phyloP scores from a whole-genome alignment of 2,329 filamentous ascomycete species.

The Penicillium sp. region DNA sequence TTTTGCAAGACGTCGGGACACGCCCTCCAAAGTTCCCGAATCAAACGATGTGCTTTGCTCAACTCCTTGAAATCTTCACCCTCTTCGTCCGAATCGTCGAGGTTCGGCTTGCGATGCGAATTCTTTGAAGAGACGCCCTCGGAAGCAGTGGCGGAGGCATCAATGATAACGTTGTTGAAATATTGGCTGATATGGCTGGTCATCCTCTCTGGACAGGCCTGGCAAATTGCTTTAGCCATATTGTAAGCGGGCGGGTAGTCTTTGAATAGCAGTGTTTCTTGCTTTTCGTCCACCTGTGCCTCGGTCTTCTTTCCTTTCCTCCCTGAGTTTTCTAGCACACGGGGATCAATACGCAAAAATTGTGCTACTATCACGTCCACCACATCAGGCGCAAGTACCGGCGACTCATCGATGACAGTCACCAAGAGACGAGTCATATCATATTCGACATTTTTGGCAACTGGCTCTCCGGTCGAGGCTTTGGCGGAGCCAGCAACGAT shows the following conservation, averaged over 20 bases:
- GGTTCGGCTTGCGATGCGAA: conserved; percentile 52
- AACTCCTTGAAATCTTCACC: conserved; percentile 87
- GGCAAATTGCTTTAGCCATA: conserved; percentile 95
- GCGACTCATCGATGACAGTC: conserved; percentile 84
- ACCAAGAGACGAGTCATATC: conserved; percentile 86
- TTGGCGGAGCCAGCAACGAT: conserved; percentile 81
- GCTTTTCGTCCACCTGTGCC: conserved; percentile 69
- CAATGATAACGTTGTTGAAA: conserved; percentile 94
- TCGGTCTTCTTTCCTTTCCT: conserved; percentile 62
- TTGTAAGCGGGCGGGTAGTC: conserved; percentile 91
- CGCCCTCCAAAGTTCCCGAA: conserved; percentile 92
- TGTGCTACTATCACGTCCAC: conserved; percentile 95
- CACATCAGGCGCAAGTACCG: conserved; percentile 76
- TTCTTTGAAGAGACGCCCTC: conserved; percentile 57
- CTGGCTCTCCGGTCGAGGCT: conserved; percentile 74
- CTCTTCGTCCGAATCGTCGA: conserved; percentile 69
- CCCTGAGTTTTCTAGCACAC: conserved; percentile 54
- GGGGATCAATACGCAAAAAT: conserved; percentile 85
- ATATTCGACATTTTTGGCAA: conserved; percentile 92
- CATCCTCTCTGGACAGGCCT: conserved; percentile 90
- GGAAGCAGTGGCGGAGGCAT: conserved; percentile 69
- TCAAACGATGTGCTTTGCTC: conserved; percentile 83
- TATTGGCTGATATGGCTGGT: conserved; percentile 92
- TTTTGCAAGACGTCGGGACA: conserved; percentile 87
- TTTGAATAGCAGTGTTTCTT: conserved; percentile 82